Evolutionary conservation across 768 basidiomycete species (phyloP).

Genomic region (Collybia sp.): DNA sequence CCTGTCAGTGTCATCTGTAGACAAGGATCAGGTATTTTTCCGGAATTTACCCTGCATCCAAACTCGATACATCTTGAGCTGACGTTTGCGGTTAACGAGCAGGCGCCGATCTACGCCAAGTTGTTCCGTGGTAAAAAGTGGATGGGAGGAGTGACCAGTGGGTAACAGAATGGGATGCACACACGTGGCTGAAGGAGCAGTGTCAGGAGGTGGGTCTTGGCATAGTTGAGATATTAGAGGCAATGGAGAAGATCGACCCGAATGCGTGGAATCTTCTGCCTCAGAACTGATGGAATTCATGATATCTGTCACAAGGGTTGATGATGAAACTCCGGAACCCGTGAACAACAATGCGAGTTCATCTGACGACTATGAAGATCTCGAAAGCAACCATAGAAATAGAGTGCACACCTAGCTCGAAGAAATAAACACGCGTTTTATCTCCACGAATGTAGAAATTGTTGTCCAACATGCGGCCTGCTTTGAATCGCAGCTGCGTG

Average conservation of each 20-base stretch:
- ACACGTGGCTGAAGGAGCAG: background rate
- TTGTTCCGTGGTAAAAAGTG: constrained; percentile 76
- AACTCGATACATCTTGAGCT: constrained; percentile 95
- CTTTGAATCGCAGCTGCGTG: constrained; percentile 91
- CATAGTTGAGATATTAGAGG: background rate
- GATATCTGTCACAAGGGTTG: constrained; percentile 9
- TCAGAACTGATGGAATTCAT: constrained; percentile 7
- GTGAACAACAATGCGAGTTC: constrained; percentile 80
- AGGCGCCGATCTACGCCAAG: constrained; percentile 88
- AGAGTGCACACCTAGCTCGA: constrained; percentile 61
- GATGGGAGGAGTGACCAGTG: constrained; percentile 33
- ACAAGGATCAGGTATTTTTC: constrained; percentile 31
- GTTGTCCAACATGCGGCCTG: constrained; percentile 80
- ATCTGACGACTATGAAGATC: constrained; percentile 36
- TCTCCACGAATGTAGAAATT: constrained; percentile 97
- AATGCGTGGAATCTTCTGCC: constrained; percentile 7
- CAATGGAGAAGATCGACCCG: constrained; percentile 6
- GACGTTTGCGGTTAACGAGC: constrained; percentile 89
- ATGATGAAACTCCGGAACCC: constrained; percentile 26
- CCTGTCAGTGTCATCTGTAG: no score
- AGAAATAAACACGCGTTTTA: constrained; percentile 97
- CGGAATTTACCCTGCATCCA: constrained; percentile 90
- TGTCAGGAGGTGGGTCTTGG: background rate
- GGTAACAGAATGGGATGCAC: constrained; percentile 37
- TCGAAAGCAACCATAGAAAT: background rate